Evolutionary conservation across 2,329 filamentous ascomycete genomes (phyloP), one percentile per base, ranked within the genome.

Genomic region (Neopestalotiopsis sp.): DNA sequence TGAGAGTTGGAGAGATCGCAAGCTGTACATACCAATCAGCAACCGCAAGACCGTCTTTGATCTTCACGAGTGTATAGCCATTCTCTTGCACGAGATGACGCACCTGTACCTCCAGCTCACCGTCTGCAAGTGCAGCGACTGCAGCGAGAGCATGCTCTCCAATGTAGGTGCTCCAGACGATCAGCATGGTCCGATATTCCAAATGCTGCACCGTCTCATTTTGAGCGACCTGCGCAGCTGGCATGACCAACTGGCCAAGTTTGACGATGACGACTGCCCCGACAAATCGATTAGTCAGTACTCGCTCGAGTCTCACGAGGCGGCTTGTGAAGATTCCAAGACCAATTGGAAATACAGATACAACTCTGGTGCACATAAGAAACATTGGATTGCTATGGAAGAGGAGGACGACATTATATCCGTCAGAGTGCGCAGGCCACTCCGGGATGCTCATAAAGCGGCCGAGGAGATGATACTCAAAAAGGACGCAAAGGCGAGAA

Each of bases 141-240:
- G 74, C 65, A 38, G 32, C 13, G 65, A 24, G 20, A 67, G 68
- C 34, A 6, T 10, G 0, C 67, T 71, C 12, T 72, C 72, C 69
- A 73, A 71, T 1, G 68, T 70, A 1, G 73, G 73, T 4, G 17
- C 68, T 42, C 53, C 67, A 1, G 24, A 45, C 10, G 70, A 74
- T 56, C 40, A 49, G 4, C 72, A 75, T 68, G 73, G 73, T 6
- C 73, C 73, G 1, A 1, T 74, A 0, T 75, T 73, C 67, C 66
- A 72, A 10, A 71, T 72, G 66, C 71, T 74, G 2, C 71, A 76
- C 64, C 72, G 73, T 1, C 69, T 74, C 57, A 66, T 75, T 10
- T 10, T 76, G 5, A 70, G 66, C 17, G 71, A 72, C 62, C 61
- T 76, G 3, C 68, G 73, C 14, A 53, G 42, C 1, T 74, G 74